These are phyloP conservation scores for Cryptosporidium sp. DNA, from an alignment of 169 alveolate species.

Conservation along the genomic window DNA sequence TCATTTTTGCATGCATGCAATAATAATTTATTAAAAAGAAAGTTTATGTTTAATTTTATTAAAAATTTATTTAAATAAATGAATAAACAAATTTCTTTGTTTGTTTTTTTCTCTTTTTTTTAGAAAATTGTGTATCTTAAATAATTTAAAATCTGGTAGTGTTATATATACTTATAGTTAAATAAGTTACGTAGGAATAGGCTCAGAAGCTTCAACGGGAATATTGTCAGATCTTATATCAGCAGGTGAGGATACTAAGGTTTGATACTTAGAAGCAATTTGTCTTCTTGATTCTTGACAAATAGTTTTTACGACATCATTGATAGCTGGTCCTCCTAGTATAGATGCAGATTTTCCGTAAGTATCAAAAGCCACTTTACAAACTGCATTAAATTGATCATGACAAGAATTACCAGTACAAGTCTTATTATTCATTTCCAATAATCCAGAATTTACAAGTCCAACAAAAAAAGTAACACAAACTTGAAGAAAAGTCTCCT, in stretches of 20 bases:
- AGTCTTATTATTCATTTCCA: not conserved
- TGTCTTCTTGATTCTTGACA: constrained; percentile 69
- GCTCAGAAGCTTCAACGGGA: constrained; percentile 32
- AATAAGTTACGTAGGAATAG: constrained; percentile 22
- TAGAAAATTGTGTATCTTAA: not conserved
- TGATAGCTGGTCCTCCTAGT: not conserved
- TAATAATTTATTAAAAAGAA: not conserved
- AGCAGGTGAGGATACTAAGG: constrained; percentile 36
- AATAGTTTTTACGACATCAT: constrained; percentile 23
- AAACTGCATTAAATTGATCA: constrained; percentile 25
- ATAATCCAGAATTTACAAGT: constrained; percentile 2
- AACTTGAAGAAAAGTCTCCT: constrained; percentile 36
- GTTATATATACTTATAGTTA: not conserved
- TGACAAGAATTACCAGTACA: constrained; percentile 46
- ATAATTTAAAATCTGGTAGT: not conserved
- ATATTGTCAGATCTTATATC: constrained; percentile 46
- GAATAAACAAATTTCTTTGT: not conserved
- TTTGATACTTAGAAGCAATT: constrained; percentile 20
- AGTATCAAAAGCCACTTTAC: not conserved
- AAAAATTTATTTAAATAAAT: not conserved
- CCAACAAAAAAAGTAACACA: constrained; percentile 43
- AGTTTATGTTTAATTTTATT: not conserved
- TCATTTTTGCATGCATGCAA: not conserved
- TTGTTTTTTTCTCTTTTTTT: not conserved
- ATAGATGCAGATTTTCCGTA: constrained; percentile 51